Conservation (phyloP, 345 rosid genomes). For the Bruguiera gymnorhiza region DNA sequence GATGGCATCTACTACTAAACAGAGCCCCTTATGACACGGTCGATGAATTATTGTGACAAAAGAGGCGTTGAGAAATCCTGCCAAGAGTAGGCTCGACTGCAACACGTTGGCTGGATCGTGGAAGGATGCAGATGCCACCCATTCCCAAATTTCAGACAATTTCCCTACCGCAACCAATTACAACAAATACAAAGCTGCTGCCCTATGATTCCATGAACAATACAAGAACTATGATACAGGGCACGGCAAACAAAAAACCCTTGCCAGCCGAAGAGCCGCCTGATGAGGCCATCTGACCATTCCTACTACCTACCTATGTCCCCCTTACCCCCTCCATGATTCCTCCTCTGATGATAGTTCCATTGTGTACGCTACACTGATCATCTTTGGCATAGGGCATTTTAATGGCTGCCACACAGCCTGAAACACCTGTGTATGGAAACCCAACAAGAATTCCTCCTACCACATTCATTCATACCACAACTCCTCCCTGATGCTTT, state of each 20-base stretch:
- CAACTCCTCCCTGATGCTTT: slow-evolving; percentile 47
- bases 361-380: slow-evolving; percentile 40
- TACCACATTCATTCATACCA: slow-evolving; percentile 46
- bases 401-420: slow-evolving; percentile 60
- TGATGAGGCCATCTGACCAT: slow-evolving; percentile 21
- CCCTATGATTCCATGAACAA: slow-evolving; percentile 40
- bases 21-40: too few relatives aligned
- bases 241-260: slow-evolving; percentile 22
- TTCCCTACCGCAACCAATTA: slow-evolving; percentile 45
- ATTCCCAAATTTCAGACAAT: slow-evolving; percentile 36
- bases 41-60: too few relatives aligned
- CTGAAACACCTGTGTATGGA: slow-evolving; percentile 44
- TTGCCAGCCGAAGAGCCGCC: slow-evolving; percentile 20
- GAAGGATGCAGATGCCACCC: background rate
- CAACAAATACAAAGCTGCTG: slow-evolving; percentile 47
- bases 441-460: slow-evolving; percentile 39
- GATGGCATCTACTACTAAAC: too few relatives aligned
- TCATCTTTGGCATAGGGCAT: slow-evolving; percentile 50
- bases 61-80: too few relatives aligned
- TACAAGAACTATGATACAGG: slow-evolving; percentile 55
- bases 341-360: slow-evolving; percentile 47
- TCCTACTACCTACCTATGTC: slow-evolving; percentile 57
- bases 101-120: background rate
- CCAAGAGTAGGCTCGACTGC: too few relatives aligned
- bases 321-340: slow-evolving; percentile 54